A percentile compares a stretch with the other conserved stretches of the same genome.
Evolutionary conservation across 2,329 filamentous ascomycete species (phyloP).

Genomic region (Lomentospora prolificans): DNA sequence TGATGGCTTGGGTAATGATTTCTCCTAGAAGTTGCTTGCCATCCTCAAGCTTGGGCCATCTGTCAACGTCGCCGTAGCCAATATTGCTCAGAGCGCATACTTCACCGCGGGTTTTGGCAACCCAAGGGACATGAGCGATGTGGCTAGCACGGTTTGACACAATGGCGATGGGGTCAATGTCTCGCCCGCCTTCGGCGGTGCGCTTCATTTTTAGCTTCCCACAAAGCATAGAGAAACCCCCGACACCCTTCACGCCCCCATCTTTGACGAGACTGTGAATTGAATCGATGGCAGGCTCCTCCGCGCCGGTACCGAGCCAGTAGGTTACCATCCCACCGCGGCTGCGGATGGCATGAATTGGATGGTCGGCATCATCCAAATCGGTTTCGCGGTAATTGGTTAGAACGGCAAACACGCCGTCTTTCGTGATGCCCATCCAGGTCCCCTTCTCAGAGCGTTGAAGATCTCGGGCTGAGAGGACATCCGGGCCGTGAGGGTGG

Average conservation of each 20-base stretch:
- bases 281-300: conserved; percentile 39
- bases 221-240: conserved; percentile 58
- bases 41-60: conserved; percentile 52
- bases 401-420: conserved; percentile 51
- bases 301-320: conserved; percentile 43
- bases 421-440: conserved; percentile 53
- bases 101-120: conserved; percentile 39
- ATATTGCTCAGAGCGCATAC: conserved; percentile 56
- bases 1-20: conserved; percentile 29
- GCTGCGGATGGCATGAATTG: conserved; percentile 44
- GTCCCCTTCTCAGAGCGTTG: conserved; percentile 53
- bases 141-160: conserved; percentile 50
- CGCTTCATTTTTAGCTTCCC: conserved; percentile 41
- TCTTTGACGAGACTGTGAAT: conserved; percentile 42
- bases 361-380: conserved; percentile 37
- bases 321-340: conserved; percentile 55
- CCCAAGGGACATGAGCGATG: conserved; percentile 45
- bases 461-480: conserved; percentile 53
- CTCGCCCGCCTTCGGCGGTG: conserved; percentile 11
- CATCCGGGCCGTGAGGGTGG: conserved; percentile 29
- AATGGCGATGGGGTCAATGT: conserved; percentile 44
- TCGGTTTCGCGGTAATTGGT: conserved; percentile 56
- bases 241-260: conserved; percentile 48
- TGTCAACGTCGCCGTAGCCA: conserved; percentile 38
- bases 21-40: conserved; percentile 38